Base-by-base conservation (phyloP, 331 rosid species). In the Spiraea crenata region DNA sequence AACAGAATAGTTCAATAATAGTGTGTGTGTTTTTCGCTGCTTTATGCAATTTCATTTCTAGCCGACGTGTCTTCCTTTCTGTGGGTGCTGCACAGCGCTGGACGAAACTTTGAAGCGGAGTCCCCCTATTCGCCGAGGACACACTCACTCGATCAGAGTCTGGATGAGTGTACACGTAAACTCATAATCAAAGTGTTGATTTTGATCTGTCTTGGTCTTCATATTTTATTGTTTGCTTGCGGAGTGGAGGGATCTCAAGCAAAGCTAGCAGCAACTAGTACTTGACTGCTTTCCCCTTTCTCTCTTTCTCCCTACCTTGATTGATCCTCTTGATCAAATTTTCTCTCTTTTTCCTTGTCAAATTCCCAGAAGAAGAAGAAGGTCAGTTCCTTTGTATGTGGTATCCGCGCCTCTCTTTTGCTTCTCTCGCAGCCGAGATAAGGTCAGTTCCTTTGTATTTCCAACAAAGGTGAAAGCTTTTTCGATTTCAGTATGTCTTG, bases 381-480 rank as follows among this genome's bases (percentile, higher is more conserved):
- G 31, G 2, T 25, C 2, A 2, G 2, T 25, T 25, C 31, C 1
- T 25, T 25, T 2, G 2, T 25, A 25, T 25, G 31, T 25, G 31
- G 31, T 25, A 25, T 25, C 31, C 31, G 31, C 31, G 31, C 74
- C 50, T 57, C 41, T n/a, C 50, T 49, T 69, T 71, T 77, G 77
- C 76, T 66, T 77, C 41, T 49, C 63, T 68, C 62, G 76, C 38
- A 65, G 12, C 42, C 79, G 57, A 34, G 35, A 48, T 40, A 35
- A 45, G 35, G 65, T 55, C 63, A 47, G 50, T 57, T 65, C 40
- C 44, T 81, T 72, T 58, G 65, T 66, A 42, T 35, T 2, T 19
- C 5, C 9, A 37, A 44, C 16, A 9, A 52, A 63, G 40, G 20
- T 59, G 48, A 47, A 12, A 57, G 42, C 25, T 25, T 47, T 49